phyloP scores from a whole-genome alignment of 75 land plant species.

The Azolla pinnata region DNA sequence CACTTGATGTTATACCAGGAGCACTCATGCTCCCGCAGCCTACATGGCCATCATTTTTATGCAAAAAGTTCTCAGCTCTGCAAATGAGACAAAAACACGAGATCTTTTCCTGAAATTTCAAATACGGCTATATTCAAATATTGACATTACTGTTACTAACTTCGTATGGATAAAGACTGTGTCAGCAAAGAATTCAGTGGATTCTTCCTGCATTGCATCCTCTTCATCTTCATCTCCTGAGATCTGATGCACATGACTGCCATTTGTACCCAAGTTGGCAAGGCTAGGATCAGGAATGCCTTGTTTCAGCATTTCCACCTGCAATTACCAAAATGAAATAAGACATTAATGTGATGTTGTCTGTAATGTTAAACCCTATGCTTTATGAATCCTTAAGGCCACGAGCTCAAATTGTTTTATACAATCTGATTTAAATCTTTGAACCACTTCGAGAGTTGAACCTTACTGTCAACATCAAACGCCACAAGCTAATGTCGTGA shows the following conservation, averaged over 20 bases:
- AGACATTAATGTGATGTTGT: too few relatives aligned
- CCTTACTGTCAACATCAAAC: constrained; percentile 71
- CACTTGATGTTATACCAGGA: constrained; percentile 25
- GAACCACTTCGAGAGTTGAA: too few relatives aligned
- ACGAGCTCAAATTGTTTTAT: too few relatives aligned
- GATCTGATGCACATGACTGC: constrained; percentile 20
- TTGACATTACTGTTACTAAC: constrained; percentile 45
- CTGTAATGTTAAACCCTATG: too few relatives aligned
- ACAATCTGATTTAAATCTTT: too few relatives aligned
- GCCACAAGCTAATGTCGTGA: constrained; percentile 83
- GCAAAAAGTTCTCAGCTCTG: too few relatives aligned
- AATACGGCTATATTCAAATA: too few relatives aligned
- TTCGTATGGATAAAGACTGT: constrained; percentile 85
- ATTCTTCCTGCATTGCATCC: constrained; percentile 27
- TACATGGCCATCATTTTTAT: constrained; percentile 20
- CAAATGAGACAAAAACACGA: background rate
- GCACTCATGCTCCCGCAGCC: constrained; percentile 46
- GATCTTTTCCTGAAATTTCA: background rate
- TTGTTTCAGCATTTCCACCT: constrained; percentile 97
- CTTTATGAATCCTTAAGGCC: too few relatives aligned
- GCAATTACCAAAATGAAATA: constrained; percentile 8
- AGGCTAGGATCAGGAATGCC: constrained; percentile 82
- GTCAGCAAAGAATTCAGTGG: constrained; percentile 62
- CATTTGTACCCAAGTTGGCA: constrained; percentile 16
- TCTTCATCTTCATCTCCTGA: constrained; percentile 49